These are phyloP conservation scores for Acer negundo DNA, from an alignment of 345 rosid species.

Conservation along the genomic window DNA sequence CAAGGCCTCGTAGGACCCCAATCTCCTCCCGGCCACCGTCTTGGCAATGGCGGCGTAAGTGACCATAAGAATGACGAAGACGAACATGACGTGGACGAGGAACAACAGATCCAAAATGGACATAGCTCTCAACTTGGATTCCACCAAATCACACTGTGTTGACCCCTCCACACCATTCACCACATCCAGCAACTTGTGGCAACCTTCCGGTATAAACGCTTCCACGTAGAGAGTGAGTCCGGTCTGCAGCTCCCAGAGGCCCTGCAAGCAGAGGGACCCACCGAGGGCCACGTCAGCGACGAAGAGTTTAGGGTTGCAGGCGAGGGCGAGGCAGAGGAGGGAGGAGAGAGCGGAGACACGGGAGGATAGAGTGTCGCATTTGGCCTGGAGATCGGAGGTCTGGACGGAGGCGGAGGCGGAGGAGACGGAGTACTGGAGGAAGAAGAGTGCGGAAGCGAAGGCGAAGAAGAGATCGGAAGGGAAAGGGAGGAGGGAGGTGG, in stretches of 20 bases:
- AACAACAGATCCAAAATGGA: conserved; percentile 83
- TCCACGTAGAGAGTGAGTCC: conserved; percentile 89
- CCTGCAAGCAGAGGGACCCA: conserved; percentile 72
- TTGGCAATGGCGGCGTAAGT: conserved; percentile 57
- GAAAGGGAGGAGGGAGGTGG: conserved; percentile 65
- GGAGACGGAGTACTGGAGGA: conserved; percentile 66
- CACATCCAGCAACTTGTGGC: conserved; percentile 77
- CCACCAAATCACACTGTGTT: conserved; percentile 79
- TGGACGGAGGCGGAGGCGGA: conserved; percentile 68
- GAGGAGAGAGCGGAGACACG: conserved; percentile 65
- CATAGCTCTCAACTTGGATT: conserved; percentile 73
- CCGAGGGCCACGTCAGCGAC: conserved; percentile 74
- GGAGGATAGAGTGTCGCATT: conserved; percentile 69
- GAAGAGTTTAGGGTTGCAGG: conserved; percentile 65
- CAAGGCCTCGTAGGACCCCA: conserved; percentile 81
- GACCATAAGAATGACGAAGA: conserved; percentile 52
- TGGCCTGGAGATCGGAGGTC: conserved; percentile 82
- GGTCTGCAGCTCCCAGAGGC: conserved; percentile 85
- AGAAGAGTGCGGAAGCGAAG: conserved; percentile 73
- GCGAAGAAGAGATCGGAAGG: conserved; percentile 81
- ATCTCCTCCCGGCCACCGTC: conserved; percentile 50
- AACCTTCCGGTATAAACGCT: conserved; percentile 85
- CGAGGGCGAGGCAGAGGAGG: conserved; percentile 63
- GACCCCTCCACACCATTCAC: conserved; percentile 79
- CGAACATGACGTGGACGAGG: conserved; percentile 68